Conservation (phyloP, 1,284 basidiomycete genomes). For the Neolentinus lepideus region DNA sequence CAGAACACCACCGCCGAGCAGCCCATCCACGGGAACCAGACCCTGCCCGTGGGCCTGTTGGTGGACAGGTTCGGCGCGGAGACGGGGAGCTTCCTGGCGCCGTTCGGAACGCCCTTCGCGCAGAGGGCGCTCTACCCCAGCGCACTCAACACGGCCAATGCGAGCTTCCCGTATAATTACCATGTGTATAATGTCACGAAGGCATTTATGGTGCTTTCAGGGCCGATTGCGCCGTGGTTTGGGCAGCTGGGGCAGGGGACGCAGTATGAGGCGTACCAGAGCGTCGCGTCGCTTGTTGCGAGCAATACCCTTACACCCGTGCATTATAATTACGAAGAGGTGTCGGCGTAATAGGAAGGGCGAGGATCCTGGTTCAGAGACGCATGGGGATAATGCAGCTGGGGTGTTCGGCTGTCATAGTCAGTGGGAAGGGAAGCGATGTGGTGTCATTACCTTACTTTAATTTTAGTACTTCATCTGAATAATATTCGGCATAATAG, state of each 20-base stretch:
- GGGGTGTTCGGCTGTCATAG: too few relatives aligned
- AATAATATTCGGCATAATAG: too few relatives aligned
- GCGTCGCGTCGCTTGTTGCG: constrained; percentile 1
- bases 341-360: too few relatives aligned
- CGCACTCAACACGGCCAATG: neutral
- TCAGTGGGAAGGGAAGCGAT: too few relatives aligned
- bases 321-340: too few relatives aligned
- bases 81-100: neutral
- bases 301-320: too few relatives aligned
- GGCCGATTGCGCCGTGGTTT: constrained; percentile 7
- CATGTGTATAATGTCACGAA: constrained; percentile 6
- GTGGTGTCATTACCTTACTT: too few relatives aligned
- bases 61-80: neutral
- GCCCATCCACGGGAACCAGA: neutral
- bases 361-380: too few relatives aligned
- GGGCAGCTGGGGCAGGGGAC: constrained; percentile 8
- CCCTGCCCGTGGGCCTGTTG: neutral
- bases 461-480: too few relatives aligned
- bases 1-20: neutral
- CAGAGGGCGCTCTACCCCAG: neutral
- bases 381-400: too few relatives aligned
- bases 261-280: constrained; percentile 4
- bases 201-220: constrained; percentile 1
- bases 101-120: neutral
- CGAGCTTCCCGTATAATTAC: constrained; percentile 3